Base-by-base conservation (phyloP, 805 yeast species). In the Candida peoriensis region DNA sequence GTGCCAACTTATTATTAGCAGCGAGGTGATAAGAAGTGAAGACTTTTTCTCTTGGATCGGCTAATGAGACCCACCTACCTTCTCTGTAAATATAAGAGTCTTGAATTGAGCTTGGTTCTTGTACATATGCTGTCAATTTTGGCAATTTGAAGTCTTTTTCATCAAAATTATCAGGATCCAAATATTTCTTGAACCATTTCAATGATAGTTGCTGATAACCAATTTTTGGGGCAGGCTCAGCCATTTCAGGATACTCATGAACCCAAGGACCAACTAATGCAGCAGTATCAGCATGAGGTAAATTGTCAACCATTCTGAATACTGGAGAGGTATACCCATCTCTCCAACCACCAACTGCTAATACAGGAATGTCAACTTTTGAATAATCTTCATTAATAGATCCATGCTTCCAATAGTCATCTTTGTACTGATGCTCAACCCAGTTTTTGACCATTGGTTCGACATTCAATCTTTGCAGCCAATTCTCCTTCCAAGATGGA, bases 221-320 rank as follows among this genome's bases (percentile, higher is more conserved):
- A 43, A 67, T 61, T 37, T 58, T 60, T 21, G 73, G 72, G 8
- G 57, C 55, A 6, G 72, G 72, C 22, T 61, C 64, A 2, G 72
- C 72, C 52, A 68, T 61, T 42, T 67, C 72, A 4, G 72, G 73
- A 46, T 57, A 67, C 42, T 67, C 72, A 42, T 67, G 73, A 30
- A 67, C 72, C 73, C 72, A 68, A 8, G 72, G 73, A 16, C 72
- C 72, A 43, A 68, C 58, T 12, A 67, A 38, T 23, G 60, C 61
- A 22, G 55, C 46, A 2, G 64, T 50, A 8, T 46, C 49, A 14
- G 36, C 35, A 33, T 65, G 55, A n/a, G 66, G 67, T 24, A 67
- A 47, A 17, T 62, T 54, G 8, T 62, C 58, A 26, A 55, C 58
- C 68, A 67, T 62, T 46, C 71, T 54, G 45, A 68, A 66, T 3